A percentile compares a stretch with the other conserved stretches of the same genome.
Conservation (phyloP, 2,329 filamentous ascomycete species). For the Neurospora sp. region DNA sequence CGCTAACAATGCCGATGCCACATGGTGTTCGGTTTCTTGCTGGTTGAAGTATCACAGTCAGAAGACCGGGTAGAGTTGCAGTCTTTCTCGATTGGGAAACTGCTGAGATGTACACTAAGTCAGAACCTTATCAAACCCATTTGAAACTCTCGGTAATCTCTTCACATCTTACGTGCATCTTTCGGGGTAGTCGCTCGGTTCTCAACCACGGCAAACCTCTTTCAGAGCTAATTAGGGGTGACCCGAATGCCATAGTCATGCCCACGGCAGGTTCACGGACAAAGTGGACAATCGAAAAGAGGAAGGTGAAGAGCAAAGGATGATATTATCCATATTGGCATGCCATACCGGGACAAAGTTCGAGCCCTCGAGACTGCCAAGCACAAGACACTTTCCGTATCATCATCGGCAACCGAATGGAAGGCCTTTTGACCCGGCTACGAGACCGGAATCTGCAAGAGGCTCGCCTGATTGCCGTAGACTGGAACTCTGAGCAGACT, state of each 20-base stretch:
- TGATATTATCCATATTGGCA: background rate
- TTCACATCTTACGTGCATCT: too few species aligned
- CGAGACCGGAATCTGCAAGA: background rate
- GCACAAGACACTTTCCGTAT: background rate
- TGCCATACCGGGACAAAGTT: background rate
- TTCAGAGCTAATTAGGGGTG: too few species aligned
- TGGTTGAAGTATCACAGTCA: background rate
- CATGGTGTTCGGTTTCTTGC: background rate
- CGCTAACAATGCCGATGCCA: background rate
- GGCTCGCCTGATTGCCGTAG: background rate
- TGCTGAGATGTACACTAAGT: too few species aligned
- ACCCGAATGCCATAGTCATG: too few species aligned
- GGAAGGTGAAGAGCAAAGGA: too few species aligned
- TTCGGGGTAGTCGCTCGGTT: too few species aligned
- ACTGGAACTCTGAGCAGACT: background rate
- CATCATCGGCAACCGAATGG: background rate
- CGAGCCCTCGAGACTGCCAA: background rate
- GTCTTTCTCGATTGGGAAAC: background rate
- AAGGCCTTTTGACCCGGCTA: background rate
- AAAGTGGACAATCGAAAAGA: too few species aligned
- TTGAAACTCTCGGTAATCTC: too few species aligned
- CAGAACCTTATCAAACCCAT: too few species aligned
- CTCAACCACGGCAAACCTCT: too few species aligned
- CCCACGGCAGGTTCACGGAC: too few species aligned
- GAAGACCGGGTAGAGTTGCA: background rate